These are phyloP conservation scores for Trypanosoma platydactyli DNA, from an alignment of 208 protist genomes.

Conservation along the genomic window DNA sequence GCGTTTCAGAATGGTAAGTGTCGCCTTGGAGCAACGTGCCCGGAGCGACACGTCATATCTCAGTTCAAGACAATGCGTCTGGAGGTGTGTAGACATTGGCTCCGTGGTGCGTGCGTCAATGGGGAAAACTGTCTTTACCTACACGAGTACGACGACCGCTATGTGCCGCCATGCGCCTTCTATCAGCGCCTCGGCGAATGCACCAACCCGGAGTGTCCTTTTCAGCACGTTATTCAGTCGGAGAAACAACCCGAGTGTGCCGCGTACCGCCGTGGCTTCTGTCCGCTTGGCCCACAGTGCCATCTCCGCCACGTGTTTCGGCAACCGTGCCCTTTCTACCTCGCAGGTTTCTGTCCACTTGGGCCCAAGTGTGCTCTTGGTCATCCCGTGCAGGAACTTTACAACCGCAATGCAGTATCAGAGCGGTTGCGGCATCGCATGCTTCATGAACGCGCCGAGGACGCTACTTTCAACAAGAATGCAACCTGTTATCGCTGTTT, in stretches of 20 bases:
- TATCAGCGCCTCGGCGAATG: conserved; percentile 95
- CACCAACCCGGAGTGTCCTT: conserved; percentile 96
- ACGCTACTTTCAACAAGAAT: conserved; percentile 73
- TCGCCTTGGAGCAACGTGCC: conserved; percentile 90
- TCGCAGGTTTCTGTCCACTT: conserved; percentile 90
- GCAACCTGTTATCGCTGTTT: conserved; percentile 85
- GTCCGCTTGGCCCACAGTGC: conserved; percentile 92
- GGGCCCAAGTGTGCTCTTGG: conserved; percentile 92
- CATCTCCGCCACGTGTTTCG: conserved; percentile 86
- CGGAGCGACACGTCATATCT: conserved; percentile 91
- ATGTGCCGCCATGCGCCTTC: conserved; percentile 96
- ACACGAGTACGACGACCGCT: conserved; percentile 94
- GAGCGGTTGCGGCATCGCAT: conserved; percentile 65
- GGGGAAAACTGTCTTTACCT: conserved; percentile 95
- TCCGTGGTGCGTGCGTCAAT: conserved; percentile 96
- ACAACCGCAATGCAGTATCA: conserved; percentile 74
- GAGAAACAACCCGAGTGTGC: conserved; percentile 87
- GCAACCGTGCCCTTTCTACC: conserved; percentile 90
- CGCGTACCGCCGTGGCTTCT: conserved; percentile 91
- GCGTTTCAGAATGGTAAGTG: conserved; percentile 96
- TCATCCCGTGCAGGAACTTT: conserved; percentile 88
- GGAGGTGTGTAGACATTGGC: conserved; percentile 97
- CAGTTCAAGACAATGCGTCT: conserved; percentile 58
- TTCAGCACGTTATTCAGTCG: conserved; percentile 87
- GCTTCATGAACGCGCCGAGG: conserved; percentile 63